Base-by-base conservation (phyloP, 805 yeast genomes). In the Barnettozyma vustinii region DNA sequence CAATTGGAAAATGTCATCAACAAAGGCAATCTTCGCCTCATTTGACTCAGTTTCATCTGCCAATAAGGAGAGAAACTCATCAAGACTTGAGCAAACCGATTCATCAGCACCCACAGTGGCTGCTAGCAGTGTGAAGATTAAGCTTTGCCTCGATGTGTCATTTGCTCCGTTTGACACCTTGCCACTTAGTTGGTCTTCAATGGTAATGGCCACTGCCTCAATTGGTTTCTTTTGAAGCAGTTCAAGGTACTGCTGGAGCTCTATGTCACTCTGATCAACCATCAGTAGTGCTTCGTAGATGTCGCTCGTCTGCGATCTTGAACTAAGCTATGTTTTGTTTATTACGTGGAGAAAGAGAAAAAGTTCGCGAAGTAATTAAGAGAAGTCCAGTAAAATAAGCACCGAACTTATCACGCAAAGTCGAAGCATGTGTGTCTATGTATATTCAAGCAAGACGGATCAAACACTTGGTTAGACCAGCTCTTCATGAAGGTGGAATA, bases 1-100 rank as follows among this genome's bases (percentile, higher is more conserved):
- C 7, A 39, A 18, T 13, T 44, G 47, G 23, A 48, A 48, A 5
- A 48, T 16, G 15, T 44, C 51, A 35, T 44, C 46, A 23, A 39
- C 15, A 7, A 40, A 19, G 5, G 23, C 42, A 20, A 27, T n/a
- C 8, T 16, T 16, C 8, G 44, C 6, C 33, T 33, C 46, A 2
- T 19, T 23, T 23, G 12, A 16, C 32, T 19, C 19, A 5, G 3
- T 9, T 19, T 18, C 8, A 9, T 32, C 40, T 8, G 20, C n/a
- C 13, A 43, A 9, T 1, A 42, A n/a, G 5, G 37, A 19, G 9
- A 8, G 13, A 9, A 42, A 3, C 6, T 41, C 45, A 4, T 42
- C 45, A 3, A 42, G 4, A 15, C 25, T 20, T 13, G 21, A 9
- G 3, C 16, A 9, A 10, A 37, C 5, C 9, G 42, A 4, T 16